phyloP scores from a whole-genome alignment of 352 stramenopile species.

The Elongisporangium anandrum region DNA sequence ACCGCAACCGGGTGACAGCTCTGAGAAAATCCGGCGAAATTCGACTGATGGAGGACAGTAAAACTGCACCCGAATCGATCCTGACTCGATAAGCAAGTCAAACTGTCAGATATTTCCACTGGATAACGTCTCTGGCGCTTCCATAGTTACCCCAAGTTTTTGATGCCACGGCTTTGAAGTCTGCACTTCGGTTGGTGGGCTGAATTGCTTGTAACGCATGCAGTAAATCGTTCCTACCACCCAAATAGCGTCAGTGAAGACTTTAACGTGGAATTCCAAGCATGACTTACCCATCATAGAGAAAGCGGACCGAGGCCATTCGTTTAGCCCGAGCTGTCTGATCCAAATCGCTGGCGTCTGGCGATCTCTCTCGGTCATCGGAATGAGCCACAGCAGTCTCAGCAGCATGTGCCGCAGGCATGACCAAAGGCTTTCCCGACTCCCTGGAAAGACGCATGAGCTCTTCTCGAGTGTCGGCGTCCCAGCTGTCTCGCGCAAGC shows the following conservation, averaged over 20 bases:
- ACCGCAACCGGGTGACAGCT: constrained; percentile 40
- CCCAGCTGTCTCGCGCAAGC: constrained; percentile 40
- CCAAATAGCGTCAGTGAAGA: not conserved
- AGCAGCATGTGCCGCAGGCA: constrained; percentile 7
- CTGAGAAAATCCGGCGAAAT: constrained; percentile 38
- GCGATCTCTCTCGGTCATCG: not conserved
- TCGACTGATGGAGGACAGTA: constrained; percentile 33
- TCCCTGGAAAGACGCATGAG: constrained; percentile 58
- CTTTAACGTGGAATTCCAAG: not conserved
- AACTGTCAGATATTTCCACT: no score
- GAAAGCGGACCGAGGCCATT: constrained; percentile 31
- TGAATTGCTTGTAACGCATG: constrained; percentile 60
- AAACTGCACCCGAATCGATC: constrained; percentile 60
- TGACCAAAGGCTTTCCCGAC: constrained; percentile 21
- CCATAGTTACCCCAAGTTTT: constrained; percentile 25
- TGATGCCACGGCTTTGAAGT: constrained; percentile 7
- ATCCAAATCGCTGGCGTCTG: constrained; percentile 1
- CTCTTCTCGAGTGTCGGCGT: constrained; percentile 63
- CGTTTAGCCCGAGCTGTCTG: not conserved
- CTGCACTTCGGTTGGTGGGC: constrained; percentile 29
- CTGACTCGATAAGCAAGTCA: no score
- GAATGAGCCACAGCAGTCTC: not conserved
- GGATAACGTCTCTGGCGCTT: not conserved
- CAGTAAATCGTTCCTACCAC: constrained; percentile 50
- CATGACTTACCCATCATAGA: constrained; percentile 53